Evolutionary conservation across 2,329 filamentous ascomycete species (phyloP), one percentile per base, ranked within the genome.

Genomic region (Amphichorda felina): DNA sequence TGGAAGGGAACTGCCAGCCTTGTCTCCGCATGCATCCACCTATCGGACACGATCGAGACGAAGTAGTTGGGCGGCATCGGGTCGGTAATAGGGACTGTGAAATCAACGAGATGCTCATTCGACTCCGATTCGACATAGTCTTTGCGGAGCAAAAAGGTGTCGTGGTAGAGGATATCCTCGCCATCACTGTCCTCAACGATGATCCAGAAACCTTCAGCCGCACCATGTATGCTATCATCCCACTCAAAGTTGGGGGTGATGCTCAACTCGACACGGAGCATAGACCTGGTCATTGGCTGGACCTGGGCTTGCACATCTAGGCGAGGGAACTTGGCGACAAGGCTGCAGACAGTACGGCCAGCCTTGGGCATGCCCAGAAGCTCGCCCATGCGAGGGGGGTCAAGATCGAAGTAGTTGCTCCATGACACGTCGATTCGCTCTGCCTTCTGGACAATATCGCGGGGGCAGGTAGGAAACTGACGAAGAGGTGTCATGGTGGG

Each of bases 31-130:
- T 94, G 86, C 86, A 98, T 95, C 91, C 91, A 98, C 46, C 91
- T 73, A 56, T 98, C 91, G 4, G 89, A 96, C 15, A 95, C 64
- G 27, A 98, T 75, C 0, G 87, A 91, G 49, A 98, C 86, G 61
- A 98, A 98, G 63, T 98, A 98, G 57, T 98, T 94, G 0, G 93
- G 91, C 11, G 91, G 91, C 83, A 96, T 94, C 0, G 93, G 93
- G 47, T 98, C 91, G 1, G 86, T 88, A 45, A 98, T 94, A 1
- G 91, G 84, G 3, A 96, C 89, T 0, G 89, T 96, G 48, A 98
- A 91, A 47, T 98, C 91, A 19, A 98, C 82, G 9, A 95, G 61
- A 57, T 98, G 91, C 61, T 96, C 89, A 43, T 89, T 95, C 54
- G 80, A 74, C 50, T 96, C 89, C 1, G 81, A 72, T 40, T 76